Conservation (phyloP, 768 basidiomycete genomes). For the Tulasnella sp. region DNA sequence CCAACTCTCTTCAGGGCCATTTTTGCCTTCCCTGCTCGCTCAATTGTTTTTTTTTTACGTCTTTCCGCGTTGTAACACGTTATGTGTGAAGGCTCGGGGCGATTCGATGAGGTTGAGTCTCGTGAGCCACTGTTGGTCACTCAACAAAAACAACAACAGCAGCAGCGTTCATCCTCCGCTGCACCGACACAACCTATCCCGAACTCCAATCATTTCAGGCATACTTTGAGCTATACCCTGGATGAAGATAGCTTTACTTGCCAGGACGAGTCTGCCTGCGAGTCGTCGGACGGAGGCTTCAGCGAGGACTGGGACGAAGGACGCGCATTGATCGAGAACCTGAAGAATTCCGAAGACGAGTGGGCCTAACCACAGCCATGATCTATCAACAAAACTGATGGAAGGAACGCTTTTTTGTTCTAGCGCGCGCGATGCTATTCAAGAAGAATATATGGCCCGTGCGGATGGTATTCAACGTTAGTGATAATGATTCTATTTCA, state of each 20-base stretch:
- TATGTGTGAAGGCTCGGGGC: too few species aligned
- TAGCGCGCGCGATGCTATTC: constrained; percentile 3
- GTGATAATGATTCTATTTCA: not conserved
- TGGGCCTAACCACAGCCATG: not conserved
- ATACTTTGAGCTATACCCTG: not conserved
- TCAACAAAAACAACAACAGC: too few species aligned
- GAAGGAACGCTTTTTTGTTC: not conserved
- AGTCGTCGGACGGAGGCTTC: not conserved
- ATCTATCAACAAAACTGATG: not conserved
- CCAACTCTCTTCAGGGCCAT: too few species aligned
- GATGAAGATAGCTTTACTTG: not conserved
- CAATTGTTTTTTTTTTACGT: too few species aligned
- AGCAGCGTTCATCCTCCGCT: not conserved
- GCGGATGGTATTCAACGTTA: constrained; percentile 10
- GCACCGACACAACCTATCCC: not conserved
- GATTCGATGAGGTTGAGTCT: too few species aligned
- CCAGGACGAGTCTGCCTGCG: not conserved
- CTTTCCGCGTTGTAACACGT: too few species aligned
- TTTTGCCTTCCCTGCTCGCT: too few species aligned
- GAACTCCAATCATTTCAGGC: not conserved
- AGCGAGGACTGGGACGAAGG: constrained; percentile 15
- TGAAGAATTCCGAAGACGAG: not conserved
- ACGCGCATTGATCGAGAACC: constrained; percentile 7
- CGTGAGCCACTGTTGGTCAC: too few species aligned
- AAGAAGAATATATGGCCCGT: constrained; percentile 8